Evolutionary conservation across 1,284 basidiomycete genomes (phyloP).

Genomic region (Mycosarcoma maydis): DNA sequence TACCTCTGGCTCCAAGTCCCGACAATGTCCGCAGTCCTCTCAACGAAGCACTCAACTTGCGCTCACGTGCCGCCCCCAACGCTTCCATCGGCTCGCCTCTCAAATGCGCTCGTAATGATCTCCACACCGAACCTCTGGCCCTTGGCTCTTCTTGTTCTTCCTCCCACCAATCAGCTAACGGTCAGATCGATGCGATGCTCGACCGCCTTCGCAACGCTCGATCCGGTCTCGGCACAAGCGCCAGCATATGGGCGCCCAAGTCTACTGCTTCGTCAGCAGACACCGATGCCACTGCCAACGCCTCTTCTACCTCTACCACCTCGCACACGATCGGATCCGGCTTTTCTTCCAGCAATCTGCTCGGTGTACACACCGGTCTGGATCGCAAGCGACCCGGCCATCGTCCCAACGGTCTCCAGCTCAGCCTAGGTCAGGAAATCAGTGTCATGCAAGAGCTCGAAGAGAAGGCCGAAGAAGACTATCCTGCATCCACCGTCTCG

Average conservation of each 20-base stretch:
- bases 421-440: slow-evolving; percentile 46
- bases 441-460: slow-evolving; percentile 47
- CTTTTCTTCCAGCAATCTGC: slow-evolving; percentile 24
- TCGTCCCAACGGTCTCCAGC: slow-evolving; percentile 45
- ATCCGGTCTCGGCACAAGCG: slow-evolving; percentile 33
- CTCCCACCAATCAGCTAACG: slow-evolving; percentile 1
- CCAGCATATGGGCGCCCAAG: slow-evolving; percentile 52
- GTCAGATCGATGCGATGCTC: slow-evolving; percentile 48
- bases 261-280: too few relatives aligned
- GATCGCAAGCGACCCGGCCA: slow-evolving; percentile 36
- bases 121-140: slow-evolving; percentile 20
- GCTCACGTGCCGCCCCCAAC: slow-evolving; percentile 24
- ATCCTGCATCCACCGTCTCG: slow-evolving; percentile 19
- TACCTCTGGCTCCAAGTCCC: slow-evolving; percentile 33
- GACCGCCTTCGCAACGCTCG: slow-evolving; percentile 38
- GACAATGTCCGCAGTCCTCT: slow-evolving; percentile 28
- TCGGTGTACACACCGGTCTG: slow-evolving; percentile 31
- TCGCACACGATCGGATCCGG: slow-evolving; percentile 27
- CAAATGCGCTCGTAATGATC: slow-evolving; percentile 18
- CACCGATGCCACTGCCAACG: background rate
- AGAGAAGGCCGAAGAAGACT: slow-evolving; percentile 42
- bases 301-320: slow-evolving; percentile 1
- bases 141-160: slow-evolving; percentile 19
- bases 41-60: slow-evolving; percentile 29
- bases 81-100: slow-evolving; percentile 33